Evolutionary conservation across 1,284 basidiomycete species (phyloP).

Genomic region (Naganishia liquefaciens): DNA sequence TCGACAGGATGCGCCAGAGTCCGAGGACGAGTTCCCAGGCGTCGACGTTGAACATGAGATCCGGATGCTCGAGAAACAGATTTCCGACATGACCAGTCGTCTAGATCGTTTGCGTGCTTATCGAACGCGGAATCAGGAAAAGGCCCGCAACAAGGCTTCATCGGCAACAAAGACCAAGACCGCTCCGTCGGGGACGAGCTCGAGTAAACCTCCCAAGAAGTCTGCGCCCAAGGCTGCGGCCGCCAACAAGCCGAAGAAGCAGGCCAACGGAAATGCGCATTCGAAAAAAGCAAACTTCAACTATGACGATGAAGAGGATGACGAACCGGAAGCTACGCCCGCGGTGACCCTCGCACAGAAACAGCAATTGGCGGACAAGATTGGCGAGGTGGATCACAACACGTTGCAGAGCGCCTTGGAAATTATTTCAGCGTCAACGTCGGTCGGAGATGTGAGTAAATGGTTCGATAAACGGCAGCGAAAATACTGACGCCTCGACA

Average conservation of each 20-base stretch:
- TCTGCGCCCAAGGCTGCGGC: conserved; percentile 5
- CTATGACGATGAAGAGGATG: conserved; percentile 50
- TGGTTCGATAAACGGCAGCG: conserved; percentile 21
- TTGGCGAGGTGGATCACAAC: conserved; percentile 71
- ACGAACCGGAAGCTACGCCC: conserved; percentile 34
- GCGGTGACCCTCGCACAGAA: conserved; percentile 84
- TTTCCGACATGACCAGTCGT: conserved; percentile 33
- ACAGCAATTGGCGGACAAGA: conserved; percentile 92
- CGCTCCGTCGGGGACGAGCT: conserved; percentile 39
- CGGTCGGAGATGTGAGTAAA: conserved; percentile 77
- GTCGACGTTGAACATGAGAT: conserved; percentile 25
- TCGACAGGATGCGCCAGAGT: conserved; percentile 39
- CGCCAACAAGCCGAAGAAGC: conserved; percentile 33
- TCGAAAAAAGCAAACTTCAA: conserved; percentile 50
- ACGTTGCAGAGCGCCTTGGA: conserved; percentile 81
- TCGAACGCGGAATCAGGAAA: conserved; percentile 16
- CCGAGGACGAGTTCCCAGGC: conserved; percentile 55
- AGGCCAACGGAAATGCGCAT: conserved; percentile 36
- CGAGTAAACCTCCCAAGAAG: conserved; percentile 20
- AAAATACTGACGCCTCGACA: conserved; percentile 51
- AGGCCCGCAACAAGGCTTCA: conserved; percentile 17
- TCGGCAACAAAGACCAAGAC: conserved; percentile 57
- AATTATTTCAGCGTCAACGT: conserved; percentile 86
- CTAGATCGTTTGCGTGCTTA: conserved; percentile 17
- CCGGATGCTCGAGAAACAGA: conserved; percentile 35